Evolutionary conservation across 805 yeast genomes (phyloP), one percentile per base, ranked within the genome.

Genomic region (Candida berthetii): DNA sequence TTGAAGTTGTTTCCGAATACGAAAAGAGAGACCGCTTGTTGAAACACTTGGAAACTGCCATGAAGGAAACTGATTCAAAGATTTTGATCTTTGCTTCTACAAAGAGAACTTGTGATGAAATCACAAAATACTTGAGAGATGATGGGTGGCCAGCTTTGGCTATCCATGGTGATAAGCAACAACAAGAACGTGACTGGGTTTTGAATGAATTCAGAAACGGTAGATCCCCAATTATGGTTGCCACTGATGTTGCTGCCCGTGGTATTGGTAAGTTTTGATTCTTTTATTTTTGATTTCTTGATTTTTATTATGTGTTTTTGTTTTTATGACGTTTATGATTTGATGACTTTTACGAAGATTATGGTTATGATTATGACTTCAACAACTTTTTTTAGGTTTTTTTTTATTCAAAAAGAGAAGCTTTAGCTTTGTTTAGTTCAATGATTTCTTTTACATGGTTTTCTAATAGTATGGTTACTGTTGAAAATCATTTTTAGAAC

Each of bases 121-220:
- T 91, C 55, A 93, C 99, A 36, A 76, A 80, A 52, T 87, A 79
- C 65, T 80, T 93, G 60, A 86, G 98, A 74, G 82, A 82, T 54
- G 98, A 91, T 60, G 99, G 99, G 45, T 93, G 96, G 95, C 96
- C 96, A 51, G 99, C 98, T 42, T 74, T 93, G 63, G 96, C 98
- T 59, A 87, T 93, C 60, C 99, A 93, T 65, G 99, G 99, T 74
- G 99, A 93, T 69, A 93, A 93, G 68, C 88, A 84, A 59, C 99
- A 93, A 74, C 77, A 82, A 64, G 98, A 93, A 71, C 90, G 99
- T 78, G 98, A 93, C 72, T 93, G 98, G 98, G 98, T 91, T 55
- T 73, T 93, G 66, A 76, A 72, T 54, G 96, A 91, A 70, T 93
- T 93, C 75, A 86, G 85, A 77, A 61, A 78, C 46, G 98, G 98